These are phyloP conservation scores for Dissophora globulifera DNA, from an alignment of 192 early-diverging fungal species.

Conservation along the genomic window DNA sequence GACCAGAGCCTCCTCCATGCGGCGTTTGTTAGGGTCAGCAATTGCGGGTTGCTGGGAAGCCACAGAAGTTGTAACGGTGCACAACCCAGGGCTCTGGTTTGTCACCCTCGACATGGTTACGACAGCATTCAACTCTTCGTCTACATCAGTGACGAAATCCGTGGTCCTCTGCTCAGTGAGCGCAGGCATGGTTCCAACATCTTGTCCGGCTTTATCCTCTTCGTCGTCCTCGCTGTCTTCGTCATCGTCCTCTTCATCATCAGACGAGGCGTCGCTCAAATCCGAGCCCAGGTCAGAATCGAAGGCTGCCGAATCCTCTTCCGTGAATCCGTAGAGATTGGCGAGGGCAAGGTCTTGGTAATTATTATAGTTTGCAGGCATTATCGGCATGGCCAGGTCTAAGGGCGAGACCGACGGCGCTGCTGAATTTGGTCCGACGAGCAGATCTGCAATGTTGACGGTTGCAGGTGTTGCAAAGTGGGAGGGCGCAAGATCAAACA, in stretches of 20 bases:
- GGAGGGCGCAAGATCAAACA: conserved; percentile 40
- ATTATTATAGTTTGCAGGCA: conserved; percentile 13
- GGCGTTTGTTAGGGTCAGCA: conserved; percentile 46
- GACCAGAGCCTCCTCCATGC: conserved; percentile 43
- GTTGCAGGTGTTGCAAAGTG: conserved; percentile 34
- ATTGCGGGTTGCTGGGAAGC: background rate
- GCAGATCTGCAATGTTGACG: conserved; percentile 47
- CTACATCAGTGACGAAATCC: background rate
- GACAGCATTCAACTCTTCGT: background rate
- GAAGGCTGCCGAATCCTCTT: conserved; percentile 7
- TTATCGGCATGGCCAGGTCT: conserved; percentile 7
- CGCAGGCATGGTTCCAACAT: background rate
- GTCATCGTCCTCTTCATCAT: conserved; percentile 18
- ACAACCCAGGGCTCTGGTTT: background rate
- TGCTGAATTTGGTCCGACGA: conserved; percentile 37
- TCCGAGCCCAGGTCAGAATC: conserved; percentile 38
- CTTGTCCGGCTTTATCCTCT: background rate
- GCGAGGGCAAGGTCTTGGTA: conserved; percentile 44
- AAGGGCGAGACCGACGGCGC: conserved; percentile 31
- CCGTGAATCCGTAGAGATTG: conserved; percentile 41
- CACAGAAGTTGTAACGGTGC: background rate
- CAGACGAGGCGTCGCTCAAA: conserved; percentile 18
- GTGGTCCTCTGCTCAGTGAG: background rate
- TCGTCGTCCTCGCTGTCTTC: conserved; percentile 5
- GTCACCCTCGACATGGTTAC: background rate